Conservation (phyloP, 2,329 filamentous ascomycete genomes). For the Trichoderma afroharzianum region DNA sequence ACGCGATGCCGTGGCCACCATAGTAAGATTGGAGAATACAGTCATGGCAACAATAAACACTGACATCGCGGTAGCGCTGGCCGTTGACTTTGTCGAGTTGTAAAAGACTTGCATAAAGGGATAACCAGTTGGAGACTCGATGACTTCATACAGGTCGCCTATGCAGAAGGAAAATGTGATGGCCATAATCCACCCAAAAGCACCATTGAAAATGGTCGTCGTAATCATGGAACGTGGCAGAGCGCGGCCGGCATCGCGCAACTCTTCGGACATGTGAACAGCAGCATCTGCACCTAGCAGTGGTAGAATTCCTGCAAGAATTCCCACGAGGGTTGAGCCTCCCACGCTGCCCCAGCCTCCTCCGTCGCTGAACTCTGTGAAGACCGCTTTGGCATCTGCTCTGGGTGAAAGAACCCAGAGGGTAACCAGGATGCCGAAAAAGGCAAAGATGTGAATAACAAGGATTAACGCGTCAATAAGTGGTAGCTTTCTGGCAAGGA, state of each 20-base stretch:
- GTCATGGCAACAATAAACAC: constrained; percentile 46
- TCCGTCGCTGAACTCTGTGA: constrained; percentile 7
- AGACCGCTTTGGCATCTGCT: background rate
- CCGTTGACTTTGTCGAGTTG: constrained; percentile 40
- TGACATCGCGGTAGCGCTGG: constrained; percentile 47
- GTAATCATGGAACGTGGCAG: constrained; percentile 19
- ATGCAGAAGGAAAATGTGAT: constrained; percentile 54
- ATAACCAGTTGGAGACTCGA: constrained; percentile 46
- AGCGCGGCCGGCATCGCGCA: constrained; percentile 30
- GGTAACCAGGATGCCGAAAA: constrained; percentile 32
- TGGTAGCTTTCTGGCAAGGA: constrained; percentile 37
- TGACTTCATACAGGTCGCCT: constrained; percentile 42
- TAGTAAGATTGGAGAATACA: constrained; percentile 47
- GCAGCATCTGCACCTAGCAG: constrained; percentile 5
- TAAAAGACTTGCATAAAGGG: constrained; percentile 59
- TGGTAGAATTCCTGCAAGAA: constrained; percentile 12
- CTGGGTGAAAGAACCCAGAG: constrained; percentile 27
- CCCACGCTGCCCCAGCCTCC: constrained; percentile 8
- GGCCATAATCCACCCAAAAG: constrained; percentile 54
- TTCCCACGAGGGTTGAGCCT: constrained; percentile 11
- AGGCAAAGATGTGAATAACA: constrained; percentile 42
- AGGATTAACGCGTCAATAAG: constrained; percentile 49
- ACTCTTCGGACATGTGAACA: constrained; percentile 12
- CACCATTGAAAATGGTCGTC: constrained; percentile 47
- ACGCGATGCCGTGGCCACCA: constrained; percentile 55